phyloP scores from a whole-genome alignment of 1,284 basidiomycete species.

The Ustilago sp. region DNA sequence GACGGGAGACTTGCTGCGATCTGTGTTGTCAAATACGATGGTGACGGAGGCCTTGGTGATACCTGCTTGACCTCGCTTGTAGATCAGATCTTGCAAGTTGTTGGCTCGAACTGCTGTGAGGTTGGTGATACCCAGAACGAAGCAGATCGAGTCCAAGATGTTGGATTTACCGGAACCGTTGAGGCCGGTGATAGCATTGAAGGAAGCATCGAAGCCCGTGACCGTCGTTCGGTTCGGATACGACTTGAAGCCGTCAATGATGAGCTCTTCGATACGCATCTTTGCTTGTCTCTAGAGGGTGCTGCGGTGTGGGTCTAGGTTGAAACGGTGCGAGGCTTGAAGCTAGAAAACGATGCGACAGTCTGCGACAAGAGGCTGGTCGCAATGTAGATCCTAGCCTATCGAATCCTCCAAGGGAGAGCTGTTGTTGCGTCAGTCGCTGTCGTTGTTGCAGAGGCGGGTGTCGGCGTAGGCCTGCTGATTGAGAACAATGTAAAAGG shows the following conservation, averaged over 20 bases:
- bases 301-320: not conserved
- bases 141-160: conserved; percentile 69
- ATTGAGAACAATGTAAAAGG: not conserved
- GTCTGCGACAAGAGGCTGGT: no score
- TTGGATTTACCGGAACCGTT: conserved; percentile 79
- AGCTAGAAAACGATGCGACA: no score
- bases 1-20: conserved; percentile 84
- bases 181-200: conserved; percentile 96
- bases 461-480: not conserved
- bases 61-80: conserved; percentile 97
- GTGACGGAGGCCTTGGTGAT: conserved; percentile 97
- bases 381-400: no score
- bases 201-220: conserved; percentile 92
- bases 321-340: no score
- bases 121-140: conserved; percentile 69
- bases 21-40: conserved; percentile 99
- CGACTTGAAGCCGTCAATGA: conserved; percentile 72
- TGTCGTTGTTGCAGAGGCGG: not conserved
- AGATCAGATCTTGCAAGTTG: conserved; percentile 97
- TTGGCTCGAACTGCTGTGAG: conserved; percentile 79
- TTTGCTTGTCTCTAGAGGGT: conserved; percentile 6
- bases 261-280: conserved; percentile 71
- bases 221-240: conserved; percentile 95
- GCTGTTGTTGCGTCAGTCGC: no score
- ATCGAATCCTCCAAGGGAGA: no score